These are phyloP conservation scores for Grosmannia serpens DNA, from an alignment of 2,329 filamentous ascomycete species.

Conservation along the genomic window DNA sequence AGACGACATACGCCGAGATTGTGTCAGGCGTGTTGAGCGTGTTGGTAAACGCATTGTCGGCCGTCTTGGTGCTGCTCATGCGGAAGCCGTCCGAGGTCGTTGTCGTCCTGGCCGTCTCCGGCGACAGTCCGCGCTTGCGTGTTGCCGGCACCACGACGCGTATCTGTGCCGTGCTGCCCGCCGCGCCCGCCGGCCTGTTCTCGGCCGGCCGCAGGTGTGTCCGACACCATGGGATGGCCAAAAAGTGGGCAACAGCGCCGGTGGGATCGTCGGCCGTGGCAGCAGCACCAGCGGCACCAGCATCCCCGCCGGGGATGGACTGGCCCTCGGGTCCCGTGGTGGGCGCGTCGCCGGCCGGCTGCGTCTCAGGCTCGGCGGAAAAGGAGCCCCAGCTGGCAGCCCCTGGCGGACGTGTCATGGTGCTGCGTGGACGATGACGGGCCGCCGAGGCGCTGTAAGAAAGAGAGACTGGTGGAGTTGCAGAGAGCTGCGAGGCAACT, in stretches of 20 bases:
- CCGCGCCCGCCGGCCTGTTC: not conserved
- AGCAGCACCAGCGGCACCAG: not conserved
- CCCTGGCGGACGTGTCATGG: not conserved
- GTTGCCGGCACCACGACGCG: conserved; percentile 24
- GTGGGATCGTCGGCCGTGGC: too few species aligned
- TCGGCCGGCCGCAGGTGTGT: conserved; percentile 27
- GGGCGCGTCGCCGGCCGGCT: not conserved
- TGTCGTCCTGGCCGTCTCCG: not conserved
- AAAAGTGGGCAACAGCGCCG: conserved; percentile 15
- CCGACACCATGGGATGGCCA: conserved; percentile 36
- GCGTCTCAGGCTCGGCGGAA: not conserved
- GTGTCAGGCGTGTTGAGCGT: conserved; percentile 40
- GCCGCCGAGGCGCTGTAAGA: not conserved
- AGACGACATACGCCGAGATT: conserved; percentile 31
- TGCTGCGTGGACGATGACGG: not conserved
- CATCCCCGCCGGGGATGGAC: not conserved
- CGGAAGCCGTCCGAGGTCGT: not conserved
- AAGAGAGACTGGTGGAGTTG: not conserved
- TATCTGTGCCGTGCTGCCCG: conserved; percentile 15
- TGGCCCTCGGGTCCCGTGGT: not conserved
- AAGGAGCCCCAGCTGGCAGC: not conserved
- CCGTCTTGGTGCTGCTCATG: not conserved
- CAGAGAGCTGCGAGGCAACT: not conserved
- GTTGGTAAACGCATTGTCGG: conserved; percentile 24
- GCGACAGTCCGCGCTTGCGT: conserved; percentile 23